Conservation (phyloP, 2,329 filamentous ascomycete genomes). For the Didymella pomorum region DNA sequence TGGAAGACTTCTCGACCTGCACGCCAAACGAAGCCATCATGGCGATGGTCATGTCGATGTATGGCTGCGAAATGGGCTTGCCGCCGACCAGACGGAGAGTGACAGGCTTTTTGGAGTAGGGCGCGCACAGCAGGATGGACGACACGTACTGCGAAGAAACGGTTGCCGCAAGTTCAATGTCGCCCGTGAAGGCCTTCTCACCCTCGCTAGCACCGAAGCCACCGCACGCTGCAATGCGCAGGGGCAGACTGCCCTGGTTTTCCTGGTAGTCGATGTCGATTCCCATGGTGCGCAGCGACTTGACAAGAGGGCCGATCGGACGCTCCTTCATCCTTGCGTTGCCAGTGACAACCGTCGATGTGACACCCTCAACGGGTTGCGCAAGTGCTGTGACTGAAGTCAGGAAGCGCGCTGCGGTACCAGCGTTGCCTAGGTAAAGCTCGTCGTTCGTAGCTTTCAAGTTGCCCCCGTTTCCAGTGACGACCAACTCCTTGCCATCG, state of each 20-base stretch:
- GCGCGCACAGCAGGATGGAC: conserved; percentile 93
- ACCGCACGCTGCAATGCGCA: conserved; percentile 74
- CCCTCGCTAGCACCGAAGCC: conserved; percentile 75
- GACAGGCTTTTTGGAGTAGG: conserved; percentile 93
- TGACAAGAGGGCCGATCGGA: conserved; percentile 91
- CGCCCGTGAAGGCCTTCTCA: conserved; percentile 66
- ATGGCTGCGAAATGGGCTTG: conserved; percentile 94
- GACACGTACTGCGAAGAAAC: conserved; percentile 99
- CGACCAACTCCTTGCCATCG: conserved; percentile 86
- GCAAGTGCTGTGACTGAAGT: conserved; percentile 91
- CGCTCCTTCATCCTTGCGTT: conserved; percentile 96
- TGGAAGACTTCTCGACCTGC: conserved; percentile 75
- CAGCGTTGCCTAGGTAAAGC: conserved; percentile 94
- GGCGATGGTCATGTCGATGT: conserved; percentile 98
- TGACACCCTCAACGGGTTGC: conserved; percentile 65
- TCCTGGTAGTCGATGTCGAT: conserved; percentile 88
- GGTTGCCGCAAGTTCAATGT: conserved; percentile 91
- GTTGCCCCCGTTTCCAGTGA: conserved; percentile 88
- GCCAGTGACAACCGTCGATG: conserved; percentile 83
- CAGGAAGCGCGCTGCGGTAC: conserved; percentile 93
- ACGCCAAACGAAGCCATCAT: conserved; percentile 98
- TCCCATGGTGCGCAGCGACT: conserved; percentile 86
- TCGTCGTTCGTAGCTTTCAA: conserved; percentile 77
- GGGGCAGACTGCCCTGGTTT: conserved; percentile 80
- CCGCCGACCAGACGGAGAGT: conserved; percentile 91